Percentiles rank a stretch among this genome's conserved stretches.
phyloP scores from a whole-genome alignment of 2,329 filamentous ascomycete species.

The Nannizzia gypsea region DNA sequence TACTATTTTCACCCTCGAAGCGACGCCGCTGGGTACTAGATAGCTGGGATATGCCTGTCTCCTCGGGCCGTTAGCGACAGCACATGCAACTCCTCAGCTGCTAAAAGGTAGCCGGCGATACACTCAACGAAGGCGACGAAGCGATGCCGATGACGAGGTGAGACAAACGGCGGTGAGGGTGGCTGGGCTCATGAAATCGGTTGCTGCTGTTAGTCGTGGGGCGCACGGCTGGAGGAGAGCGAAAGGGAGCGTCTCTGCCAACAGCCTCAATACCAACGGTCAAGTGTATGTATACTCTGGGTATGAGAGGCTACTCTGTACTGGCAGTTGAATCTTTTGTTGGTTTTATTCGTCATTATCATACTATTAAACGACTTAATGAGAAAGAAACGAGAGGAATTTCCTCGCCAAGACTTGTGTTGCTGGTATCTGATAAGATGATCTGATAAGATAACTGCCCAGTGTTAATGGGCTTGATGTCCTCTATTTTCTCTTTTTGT shows the following conservation, averaged over 20 bases:
- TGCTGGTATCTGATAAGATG: neutral
- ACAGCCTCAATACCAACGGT: too few relatives aligned
- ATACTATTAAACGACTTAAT: neutral
- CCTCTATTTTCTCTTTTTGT: neutral
- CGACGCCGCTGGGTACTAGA: too few relatives aligned
- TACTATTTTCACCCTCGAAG: neutral
- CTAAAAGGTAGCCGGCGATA: neutral
- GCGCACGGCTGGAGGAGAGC: neutral
- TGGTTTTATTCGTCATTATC: neutral
- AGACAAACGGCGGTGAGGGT: neutral
- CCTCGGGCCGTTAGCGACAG: too few relatives aligned
- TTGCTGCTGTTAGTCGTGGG: neutral
- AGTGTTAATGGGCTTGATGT: too few relatives aligned
- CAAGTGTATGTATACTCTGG: too few relatives aligned
- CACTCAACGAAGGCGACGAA: neutral
- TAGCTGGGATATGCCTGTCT: too few relatives aligned
- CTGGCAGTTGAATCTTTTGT: too few relatives aligned
- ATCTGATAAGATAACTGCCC: constrained; percentile 2
- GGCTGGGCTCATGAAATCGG: neutral
- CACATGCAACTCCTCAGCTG: neutral
- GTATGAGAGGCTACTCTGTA: too few relatives aligned
- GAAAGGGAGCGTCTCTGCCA: neutral
- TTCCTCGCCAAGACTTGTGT: neutral
- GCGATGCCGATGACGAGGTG: neutral
- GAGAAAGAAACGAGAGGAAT: too few relatives aligned